Conservation (phyloP, 306 rosid species). For the Glycine tomentella region DNA sequence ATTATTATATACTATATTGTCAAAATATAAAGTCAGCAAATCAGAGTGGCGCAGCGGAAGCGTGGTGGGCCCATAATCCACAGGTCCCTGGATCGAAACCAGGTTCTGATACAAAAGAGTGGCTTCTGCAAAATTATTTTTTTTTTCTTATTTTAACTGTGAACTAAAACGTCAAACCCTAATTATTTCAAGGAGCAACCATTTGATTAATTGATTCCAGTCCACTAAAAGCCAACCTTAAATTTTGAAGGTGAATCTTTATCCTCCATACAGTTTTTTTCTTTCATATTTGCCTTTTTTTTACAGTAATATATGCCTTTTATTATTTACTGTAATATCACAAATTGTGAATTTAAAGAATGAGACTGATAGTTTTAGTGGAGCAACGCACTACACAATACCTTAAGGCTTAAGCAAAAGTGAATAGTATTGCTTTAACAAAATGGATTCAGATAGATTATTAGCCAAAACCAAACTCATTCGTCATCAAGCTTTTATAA, state of each 20-base stretch:
- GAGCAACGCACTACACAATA: no score
- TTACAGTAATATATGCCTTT: no score
- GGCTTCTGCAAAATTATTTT: not conserved
- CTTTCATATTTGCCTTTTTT: no score
- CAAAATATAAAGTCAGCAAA: not conserved
- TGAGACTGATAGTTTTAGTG: not conserved
- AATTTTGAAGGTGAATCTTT: not conserved
- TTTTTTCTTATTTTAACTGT: no score
- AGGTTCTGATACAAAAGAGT: slow-evolving; percentile 45
- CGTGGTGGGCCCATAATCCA: slow-evolving; percentile 52
- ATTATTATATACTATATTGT: no score
- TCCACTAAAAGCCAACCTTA: not conserved
- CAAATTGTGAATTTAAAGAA: not conserved
- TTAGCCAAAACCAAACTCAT: no score
- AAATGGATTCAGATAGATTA: not conserved
- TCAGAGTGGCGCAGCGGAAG: slow-evolving; percentile 69
- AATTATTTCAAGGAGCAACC: not conserved
- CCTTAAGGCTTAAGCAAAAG: no score
- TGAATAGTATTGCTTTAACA: not conserved
- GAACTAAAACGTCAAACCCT: no score
- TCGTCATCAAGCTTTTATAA: no score
- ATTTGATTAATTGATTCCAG: not conserved
- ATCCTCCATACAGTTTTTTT: not conserved
- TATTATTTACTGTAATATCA: no score
- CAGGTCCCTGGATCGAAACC: slow-evolving; percentile 65